phyloP scores from a whole-genome alignment of 352 stramenopile species.

The Phytopythium delawarense region DNA sequence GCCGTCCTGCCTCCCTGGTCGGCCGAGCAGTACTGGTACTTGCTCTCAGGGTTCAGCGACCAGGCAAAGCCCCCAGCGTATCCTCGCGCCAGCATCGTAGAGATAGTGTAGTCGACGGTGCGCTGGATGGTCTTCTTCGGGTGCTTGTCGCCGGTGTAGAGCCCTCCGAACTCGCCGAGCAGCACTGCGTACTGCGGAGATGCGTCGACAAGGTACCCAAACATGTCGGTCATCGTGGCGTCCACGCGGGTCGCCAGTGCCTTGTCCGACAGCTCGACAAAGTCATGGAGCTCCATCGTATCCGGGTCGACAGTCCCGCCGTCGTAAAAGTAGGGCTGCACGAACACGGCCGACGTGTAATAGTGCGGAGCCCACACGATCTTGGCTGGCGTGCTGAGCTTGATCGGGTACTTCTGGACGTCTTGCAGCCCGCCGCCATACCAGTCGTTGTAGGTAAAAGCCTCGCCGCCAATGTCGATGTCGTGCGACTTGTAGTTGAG shows the following conservation, averaged over 20 bases:
- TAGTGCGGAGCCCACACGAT: conserved; percentile 37
- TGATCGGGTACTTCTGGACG: conserved; percentile 11
- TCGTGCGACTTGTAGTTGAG: conserved; percentile 23
- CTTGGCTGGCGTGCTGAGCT: conserved; percentile 15
- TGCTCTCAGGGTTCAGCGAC: conserved; percentile 68
- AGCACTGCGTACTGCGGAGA: conserved; percentile 45
- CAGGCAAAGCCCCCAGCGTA: conserved; percentile 67
- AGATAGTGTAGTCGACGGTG: conserved; percentile 53
- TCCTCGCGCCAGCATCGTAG: conserved; percentile 41
- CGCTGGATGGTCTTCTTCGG: conserved; percentile 58
- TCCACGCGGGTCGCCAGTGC: conserved; percentile 14
- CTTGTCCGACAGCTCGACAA: conserved; percentile 26
- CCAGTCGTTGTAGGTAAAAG: conserved; percentile 29
- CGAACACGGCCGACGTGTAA: conserved; percentile 28
- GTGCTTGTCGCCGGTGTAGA: conserved; percentile 52
- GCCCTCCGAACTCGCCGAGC: conserved; percentile 62
- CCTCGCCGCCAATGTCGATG: conserved; percentile 24
- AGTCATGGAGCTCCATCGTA: conserved; percentile 10
- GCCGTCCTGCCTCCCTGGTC: conserved; percentile 20
- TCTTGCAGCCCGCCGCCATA: conserved; percentile 35
- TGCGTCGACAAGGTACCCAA: conserved; percentile 37
- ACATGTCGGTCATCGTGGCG: conserved; percentile 36
- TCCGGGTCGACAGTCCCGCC: conserved; percentile 11
- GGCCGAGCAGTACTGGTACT: conserved; percentile 58
- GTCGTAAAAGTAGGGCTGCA: conserved; percentile 28